These are phyloP conservation scores for Rhynchosporium secalis DNA, from an alignment of 2,329 filamentous ascomycete species.

Conservation along the genomic window DNA sequence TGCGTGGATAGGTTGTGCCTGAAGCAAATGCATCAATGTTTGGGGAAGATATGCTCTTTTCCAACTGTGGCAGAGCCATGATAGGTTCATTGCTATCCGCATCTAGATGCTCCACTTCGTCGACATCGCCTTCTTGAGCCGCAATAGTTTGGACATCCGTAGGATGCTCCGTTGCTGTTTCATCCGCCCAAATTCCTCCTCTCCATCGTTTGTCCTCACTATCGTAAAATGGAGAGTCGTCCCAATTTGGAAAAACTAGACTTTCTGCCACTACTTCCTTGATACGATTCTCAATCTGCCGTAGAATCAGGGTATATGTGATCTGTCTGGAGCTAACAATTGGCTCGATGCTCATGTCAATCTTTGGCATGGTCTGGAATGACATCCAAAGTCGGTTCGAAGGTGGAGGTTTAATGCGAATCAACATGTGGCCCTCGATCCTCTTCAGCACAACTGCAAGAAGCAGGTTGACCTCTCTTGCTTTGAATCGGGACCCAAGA, in stretches of 20 bases:
- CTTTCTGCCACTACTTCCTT: constrained; percentile 93
- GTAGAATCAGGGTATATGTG: constrained; percentile 87
- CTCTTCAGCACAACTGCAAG: constrained; percentile 83
- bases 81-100: constrained; percentile 42
- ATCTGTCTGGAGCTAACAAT: constrained; percentile 95
- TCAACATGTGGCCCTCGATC: constrained; percentile 78
- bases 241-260: constrained; percentile 90
- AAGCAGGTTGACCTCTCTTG: constrained; percentile 84
- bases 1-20: constrained; percentile 53
- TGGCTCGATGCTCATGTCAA: constrained; percentile 92
- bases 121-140: constrained; percentile 49
- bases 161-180: constrained; percentile 48
- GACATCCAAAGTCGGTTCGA: constrained; percentile 96
- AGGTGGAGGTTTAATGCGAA: constrained; percentile 90
- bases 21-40: constrained; percentile 44
- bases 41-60: constrained; percentile 57
- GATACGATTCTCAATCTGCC: constrained; percentile 92
- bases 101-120: constrained; percentile 41
- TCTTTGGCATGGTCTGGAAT: constrained; percentile 89
- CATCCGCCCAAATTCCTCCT: constrained; percentile 76
- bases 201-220: constrained; percentile 77
- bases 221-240: constrained; percentile 87
- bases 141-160: constrained; percentile 43
- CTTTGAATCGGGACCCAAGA: constrained; percentile 83
- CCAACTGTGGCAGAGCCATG: constrained; percentile 47